These are phyloP conservation scores for Cladosporium colombiae DNA, from an alignment of 2,329 filamentous ascomycete genomes.

Conservation along the genomic window DNA sequence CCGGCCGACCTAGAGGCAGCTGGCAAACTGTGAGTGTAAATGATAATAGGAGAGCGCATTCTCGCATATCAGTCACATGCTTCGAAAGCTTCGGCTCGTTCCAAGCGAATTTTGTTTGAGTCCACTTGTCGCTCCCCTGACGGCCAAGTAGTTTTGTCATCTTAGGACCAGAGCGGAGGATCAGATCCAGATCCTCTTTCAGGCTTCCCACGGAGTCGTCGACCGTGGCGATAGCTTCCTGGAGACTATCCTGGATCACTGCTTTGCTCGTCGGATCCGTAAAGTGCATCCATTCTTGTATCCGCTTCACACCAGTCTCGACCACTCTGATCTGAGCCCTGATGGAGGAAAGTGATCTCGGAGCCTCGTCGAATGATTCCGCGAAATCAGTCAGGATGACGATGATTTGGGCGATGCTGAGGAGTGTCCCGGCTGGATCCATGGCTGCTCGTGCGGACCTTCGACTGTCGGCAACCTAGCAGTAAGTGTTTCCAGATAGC, in stretches of 20 bases:
- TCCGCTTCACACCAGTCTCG: constrained; percentile 18
- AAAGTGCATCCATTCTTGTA: constrained; percentile 27
- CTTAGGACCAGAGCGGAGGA: neutral
- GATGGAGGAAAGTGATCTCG: constrained; percentile 15
- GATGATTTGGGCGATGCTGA: neutral
- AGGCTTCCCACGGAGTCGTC: constrained; percentile 22
- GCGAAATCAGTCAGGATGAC: neutral
- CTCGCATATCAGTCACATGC: constrained; percentile 24
- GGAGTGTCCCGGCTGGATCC: constrained; percentile 6
- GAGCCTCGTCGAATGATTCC: constrained; percentile 1
- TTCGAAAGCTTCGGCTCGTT: constrained; percentile 20
- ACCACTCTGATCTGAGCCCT: constrained; percentile 20
- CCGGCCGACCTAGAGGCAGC: constrained; percentile 18
- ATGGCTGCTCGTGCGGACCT: neutral
- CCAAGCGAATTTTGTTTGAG: constrained; percentile 19
- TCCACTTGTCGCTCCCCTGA: constrained; percentile 10
- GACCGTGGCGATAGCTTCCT: constrained; percentile 23
- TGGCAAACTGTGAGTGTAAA: constrained; percentile 25
- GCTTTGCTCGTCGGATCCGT: constrained; percentile 20
- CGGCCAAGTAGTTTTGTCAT: constrained; percentile 17
- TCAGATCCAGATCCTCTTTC: constrained; percentile 16
- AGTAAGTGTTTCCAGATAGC: neutral
- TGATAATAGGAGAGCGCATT: constrained; percentile 22
- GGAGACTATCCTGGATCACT: constrained; percentile 20
- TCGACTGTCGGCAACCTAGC: neutral